These are phyloP conservation scores for Viola pubescens DNA, from an alignment of 441 rosid genomes.

Conservation along the genomic window DNA sequence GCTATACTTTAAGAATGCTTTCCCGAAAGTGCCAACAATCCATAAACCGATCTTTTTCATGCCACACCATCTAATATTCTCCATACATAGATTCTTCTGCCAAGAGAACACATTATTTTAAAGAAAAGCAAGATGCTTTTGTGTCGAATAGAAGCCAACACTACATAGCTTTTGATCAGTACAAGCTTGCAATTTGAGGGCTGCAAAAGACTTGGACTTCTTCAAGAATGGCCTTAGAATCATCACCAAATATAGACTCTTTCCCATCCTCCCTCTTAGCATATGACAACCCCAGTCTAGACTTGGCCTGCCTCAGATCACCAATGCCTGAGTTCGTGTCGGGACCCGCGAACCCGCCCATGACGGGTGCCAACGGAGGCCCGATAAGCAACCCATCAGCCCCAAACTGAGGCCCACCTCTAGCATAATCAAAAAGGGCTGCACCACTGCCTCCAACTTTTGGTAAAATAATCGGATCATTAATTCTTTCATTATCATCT, in stretches of 20 bases:
- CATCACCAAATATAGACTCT: conserved; percentile 64
- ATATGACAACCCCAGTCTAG: conserved; percentile 78
- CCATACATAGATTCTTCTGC: conserved; percentile 19
- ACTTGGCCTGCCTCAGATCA: conserved; percentile 69
- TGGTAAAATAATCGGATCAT: conserved; percentile 40
- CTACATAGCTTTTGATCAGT: conserved; percentile 9
- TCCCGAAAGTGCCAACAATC: conserved; percentile 19
- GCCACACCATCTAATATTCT: conserved; percentile 12
- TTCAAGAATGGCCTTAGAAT: conserved; percentile 40
- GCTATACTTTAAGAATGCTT: conserved; percentile 18
- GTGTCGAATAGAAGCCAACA: not conserved
- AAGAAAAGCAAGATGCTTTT: conserved; percentile 6
- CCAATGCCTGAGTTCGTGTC: conserved; percentile 75
- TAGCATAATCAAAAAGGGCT: conserved; percentile 73
- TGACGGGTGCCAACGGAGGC: conserved; percentile 66
- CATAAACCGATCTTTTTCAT: conserved; percentile 11
- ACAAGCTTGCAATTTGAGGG: conserved; percentile 70
- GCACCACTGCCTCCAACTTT: conserved; percentile 87
- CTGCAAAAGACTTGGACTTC: conserved; percentile 73
- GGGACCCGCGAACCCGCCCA: conserved; percentile 82
- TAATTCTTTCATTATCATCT: conserved; percentile 15
- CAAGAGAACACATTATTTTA: conserved; percentile 15
- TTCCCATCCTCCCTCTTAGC: conserved; percentile 73
- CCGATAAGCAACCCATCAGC: conserved; percentile 79
- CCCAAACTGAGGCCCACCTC: conserved; percentile 77